Base-by-base conservation (phyloP, 2,329 filamentous ascomycete species). In the Alternaria triticina region DNA sequence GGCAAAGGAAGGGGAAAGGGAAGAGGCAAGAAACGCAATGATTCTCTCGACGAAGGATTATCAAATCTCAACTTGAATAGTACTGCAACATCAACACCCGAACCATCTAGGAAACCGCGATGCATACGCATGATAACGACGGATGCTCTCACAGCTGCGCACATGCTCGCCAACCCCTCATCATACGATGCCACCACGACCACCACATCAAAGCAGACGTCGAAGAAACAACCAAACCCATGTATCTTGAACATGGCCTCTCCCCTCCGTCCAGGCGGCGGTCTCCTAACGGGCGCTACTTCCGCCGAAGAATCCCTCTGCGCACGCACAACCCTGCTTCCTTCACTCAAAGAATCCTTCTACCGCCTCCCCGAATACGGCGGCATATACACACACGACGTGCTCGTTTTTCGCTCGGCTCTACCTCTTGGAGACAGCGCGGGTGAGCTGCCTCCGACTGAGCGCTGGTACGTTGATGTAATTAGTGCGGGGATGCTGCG, bases 231-330 rank as follows among this genome's bases (percentile, higher is more conserved):
- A 11, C 68, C 72, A 1, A 84, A 84, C 40, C 82, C 87, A 1
- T 86, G 83, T 5, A 80, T 90, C 23, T 80, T 90, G 4, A 90
- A 89, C 74, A 90, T 90, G 87, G 88, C 87, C 0, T 90, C 88
- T 0, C 86, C 87, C 0, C 82, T 89, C 0, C 83, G 83, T 0
- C 86, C 88, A 0, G 89, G 89, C 12, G 88, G 88, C 8, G 89
- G 88, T 0, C 85, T 90, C 28, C 75, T 90, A 0, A 83, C 83
- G 13, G 89, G 89, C 20, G 86, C 87, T 0, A 85, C 85, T 9
- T 85, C 84, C 5, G 87, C 89, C 65, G 88, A 90, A 70, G 88
- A 90, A 70, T 86, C 83, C 23, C 81, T 91, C 3, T 90, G 88
- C 70, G 83, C 86, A 67, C 85, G 87, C 15, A 88, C 86, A 4